These are phyloP conservation scores for Zoysia pacifica DNA, from an alignment of 176 grass and related monocot species.

Conservation along the genomic window DNA sequence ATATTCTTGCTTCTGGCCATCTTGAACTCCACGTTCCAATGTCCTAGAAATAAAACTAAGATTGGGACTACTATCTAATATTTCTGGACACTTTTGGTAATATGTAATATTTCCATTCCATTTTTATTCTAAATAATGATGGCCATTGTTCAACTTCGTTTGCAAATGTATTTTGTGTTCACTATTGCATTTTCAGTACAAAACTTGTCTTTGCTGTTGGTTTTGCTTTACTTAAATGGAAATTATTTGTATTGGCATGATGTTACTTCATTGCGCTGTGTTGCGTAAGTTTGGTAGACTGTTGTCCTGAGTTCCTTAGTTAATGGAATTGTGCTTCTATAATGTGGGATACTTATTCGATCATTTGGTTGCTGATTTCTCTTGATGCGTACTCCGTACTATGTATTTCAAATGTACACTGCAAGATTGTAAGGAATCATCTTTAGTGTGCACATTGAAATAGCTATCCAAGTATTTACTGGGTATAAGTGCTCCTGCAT, in stretches of 20 bases:
- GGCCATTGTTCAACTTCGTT: not conserved
- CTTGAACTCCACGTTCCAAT: not conserved
- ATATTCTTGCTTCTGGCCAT: not conserved
- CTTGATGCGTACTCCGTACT: not conserved
- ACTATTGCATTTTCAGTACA: not conserved
- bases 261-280: not conserved
- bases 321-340: not conserved
- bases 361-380: slow-evolving; percentile 3
- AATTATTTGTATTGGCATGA: not conserved
- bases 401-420: not conserved
- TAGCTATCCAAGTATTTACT: not conserved
- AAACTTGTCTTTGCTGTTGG: not conserved
- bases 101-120: not conserved
- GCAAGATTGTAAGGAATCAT: not conserved
- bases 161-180: not conserved
- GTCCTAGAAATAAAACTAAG: not conserved
- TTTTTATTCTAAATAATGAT: not conserved
- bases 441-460: not conserved
- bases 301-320: not conserved
- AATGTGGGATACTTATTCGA: not conserved
- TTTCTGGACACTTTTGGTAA: not conserved
- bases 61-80: not conserved
- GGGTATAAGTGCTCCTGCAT: not conserved
- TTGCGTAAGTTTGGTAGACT: not conserved
- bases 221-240: not conserved